Base-by-base conservation (phyloP, 2,329 filamentous ascomycete species). In the Claviceps humidiphila region DNA sequence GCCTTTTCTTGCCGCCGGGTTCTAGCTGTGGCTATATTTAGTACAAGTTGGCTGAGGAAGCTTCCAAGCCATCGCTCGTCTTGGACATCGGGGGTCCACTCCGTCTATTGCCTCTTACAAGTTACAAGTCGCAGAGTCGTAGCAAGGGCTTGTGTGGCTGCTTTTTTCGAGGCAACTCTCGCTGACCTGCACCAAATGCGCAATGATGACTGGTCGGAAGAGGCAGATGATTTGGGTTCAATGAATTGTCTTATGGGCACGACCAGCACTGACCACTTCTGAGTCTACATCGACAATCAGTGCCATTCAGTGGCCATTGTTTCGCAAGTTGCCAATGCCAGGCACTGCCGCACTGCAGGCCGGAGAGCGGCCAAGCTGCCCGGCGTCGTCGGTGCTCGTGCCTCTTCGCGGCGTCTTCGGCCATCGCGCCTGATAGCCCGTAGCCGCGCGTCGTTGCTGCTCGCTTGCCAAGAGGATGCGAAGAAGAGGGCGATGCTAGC, bases 21-120 rank as follows among this genome's bases (percentile, higher is more conserved):
- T 57, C 57, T 59, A 58, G 58, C 55, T 50, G 56, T 49, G 52
- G 47, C 64, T 67, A 67, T 64, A 65, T 64, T 66, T 67, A 67
- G 64, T 53, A 34, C 14, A n/a, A 17, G 39, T n/a, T 41, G 39
- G 14, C 38, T 41, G 16, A n/a, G 39, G 39, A 17, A n/a, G 39
- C 14, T 40, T 14, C 38, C 14, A 14, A 40, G 13, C 38, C 38
- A 40, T 40, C 13, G 14, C 16, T 40, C 38, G 14, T 16, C 16
- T 17, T 17, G 39, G 14, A n/a, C 9, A 30, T 34, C 30, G 30
- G 30, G 8, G 30, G 3, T 11, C 26, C 30, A 34, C 30, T 34
- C 30, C 30, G 30, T 11, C 30, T 34, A 34, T 11, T 11, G 30
- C 30, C 30, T 34, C 30, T 34, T 34, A 30, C 26, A 30, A 30